Percentiles rank a stretch among this genome's conserved stretches.
phyloP scores from a whole-genome alignment of 139 green algal species.

The Coelastrella sp. region DNA sequence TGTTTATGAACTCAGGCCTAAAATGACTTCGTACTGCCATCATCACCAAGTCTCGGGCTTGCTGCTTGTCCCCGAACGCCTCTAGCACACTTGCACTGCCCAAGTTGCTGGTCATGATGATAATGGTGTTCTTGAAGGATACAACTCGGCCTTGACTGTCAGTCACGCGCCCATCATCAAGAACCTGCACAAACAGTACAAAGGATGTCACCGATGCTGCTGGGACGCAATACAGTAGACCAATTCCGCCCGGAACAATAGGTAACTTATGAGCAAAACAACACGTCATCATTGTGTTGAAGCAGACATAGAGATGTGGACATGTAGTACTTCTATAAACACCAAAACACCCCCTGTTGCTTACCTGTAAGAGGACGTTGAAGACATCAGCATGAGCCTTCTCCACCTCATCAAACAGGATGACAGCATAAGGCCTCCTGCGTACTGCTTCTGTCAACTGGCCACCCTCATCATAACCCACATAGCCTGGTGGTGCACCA shows the following conservation, averaged over 20 bases:
- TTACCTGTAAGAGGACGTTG: constrained; percentile 94
- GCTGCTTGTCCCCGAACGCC: constrained; percentile 26
- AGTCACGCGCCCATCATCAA: constrained; percentile 96
- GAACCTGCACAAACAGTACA: constrained; percentile 71
- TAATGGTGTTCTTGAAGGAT: constrained; percentile 96
- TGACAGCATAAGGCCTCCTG: constrained; percentile 84
- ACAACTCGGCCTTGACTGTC: constrained; percentile 89
- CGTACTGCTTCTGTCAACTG: constrained; percentile 95
- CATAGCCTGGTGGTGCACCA: constrained; percentile 83
- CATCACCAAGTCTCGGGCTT: constrained; percentile 39
- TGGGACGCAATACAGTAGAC: constrained; percentile 77
- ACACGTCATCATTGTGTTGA: too few relatives aligned
- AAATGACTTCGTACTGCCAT: constrained; percentile 90
- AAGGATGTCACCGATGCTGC: not conserved
- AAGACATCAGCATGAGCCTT: constrained; percentile 99
- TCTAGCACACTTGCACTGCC: constrained; percentile 68
- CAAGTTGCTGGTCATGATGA: constrained; percentile 98
- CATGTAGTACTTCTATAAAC: too few relatives aligned
- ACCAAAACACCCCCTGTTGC: not conserved
- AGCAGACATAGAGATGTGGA: too few relatives aligned
- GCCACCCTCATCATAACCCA: constrained; percentile 96
- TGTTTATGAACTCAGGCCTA: constrained; percentile 99
- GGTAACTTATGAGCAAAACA: not conserved
- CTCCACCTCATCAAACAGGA: constrained; percentile 98
- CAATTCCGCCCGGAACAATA: not conserved